Conservation (phyloP, 352 stramenopile genomes). For the Globisporangium radiosum region DNA sequence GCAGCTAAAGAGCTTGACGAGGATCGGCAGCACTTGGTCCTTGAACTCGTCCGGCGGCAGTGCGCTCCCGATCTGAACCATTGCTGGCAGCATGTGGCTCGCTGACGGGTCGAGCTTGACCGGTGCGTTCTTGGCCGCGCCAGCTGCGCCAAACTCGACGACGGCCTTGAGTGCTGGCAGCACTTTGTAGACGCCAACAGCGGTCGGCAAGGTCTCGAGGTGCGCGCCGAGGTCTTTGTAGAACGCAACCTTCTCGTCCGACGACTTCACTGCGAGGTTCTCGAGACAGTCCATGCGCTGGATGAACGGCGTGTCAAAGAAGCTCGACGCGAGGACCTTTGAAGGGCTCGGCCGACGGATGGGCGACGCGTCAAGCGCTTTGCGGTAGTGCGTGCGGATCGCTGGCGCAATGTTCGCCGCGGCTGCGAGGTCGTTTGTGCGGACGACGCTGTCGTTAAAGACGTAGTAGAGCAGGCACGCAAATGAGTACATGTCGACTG, state of each 20-base stretch:
- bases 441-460: constrained; percentile 67
- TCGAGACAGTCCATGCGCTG: constrained; percentile 92
- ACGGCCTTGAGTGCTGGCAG: constrained; percentile 76
- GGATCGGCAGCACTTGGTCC: constrained; percentile 79
- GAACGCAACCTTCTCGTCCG: constrained; percentile 91
- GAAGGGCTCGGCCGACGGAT: constrained; percentile 67
- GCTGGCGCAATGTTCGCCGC: constrained; percentile 63
- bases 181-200: constrained; percentile 84
- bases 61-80: constrained; percentile 81
- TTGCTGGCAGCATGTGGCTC: constrained; percentile 83
- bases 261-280: constrained; percentile 90
- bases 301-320: constrained; percentile 92
- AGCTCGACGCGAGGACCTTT: constrained; percentile 84
- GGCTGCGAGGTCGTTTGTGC: constrained; percentile 40
- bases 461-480: constrained; percentile 73
- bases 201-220: constrained; percentile 51
- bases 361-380: constrained; percentile 71
- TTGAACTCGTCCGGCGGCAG: constrained; percentile 82
- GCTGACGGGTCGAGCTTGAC: constrained; percentile 80
- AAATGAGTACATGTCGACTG: constrained; percentile 72
- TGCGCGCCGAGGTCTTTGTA: constrained; percentile 90
- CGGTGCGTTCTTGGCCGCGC: constrained; percentile 44
- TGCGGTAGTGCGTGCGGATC: constrained; percentile 65
- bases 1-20: constrained; percentile 88
- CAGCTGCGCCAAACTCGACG: constrained; percentile 69